phyloP scores from a whole-genome alignment of 2,329 filamentous ascomycete species.

The Talaromyces rugulosus region DNA sequence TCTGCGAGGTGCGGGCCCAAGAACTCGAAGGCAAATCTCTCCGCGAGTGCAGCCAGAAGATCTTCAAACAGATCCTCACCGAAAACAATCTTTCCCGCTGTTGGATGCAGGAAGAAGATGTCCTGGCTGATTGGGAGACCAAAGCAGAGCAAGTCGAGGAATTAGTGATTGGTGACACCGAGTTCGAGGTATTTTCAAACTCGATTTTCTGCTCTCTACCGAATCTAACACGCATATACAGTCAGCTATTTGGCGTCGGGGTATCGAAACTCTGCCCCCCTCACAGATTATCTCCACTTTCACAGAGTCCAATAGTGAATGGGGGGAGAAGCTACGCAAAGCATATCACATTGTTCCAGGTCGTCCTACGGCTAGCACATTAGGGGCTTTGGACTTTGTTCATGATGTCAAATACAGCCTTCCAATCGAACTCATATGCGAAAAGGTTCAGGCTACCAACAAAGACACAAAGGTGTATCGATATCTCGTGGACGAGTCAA shows the following conservation, averaged over 20 bases:
- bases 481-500: constrained; percentile 43
- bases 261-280: constrained; percentile 34
- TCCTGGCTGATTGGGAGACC: constrained; percentile 35
- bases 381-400: constrained; percentile 37
- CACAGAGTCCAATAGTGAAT: constrained; percentile 22
- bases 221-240: constrained; percentile 15
- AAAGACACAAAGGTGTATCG: constrained; percentile 27
- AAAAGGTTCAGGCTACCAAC: constrained; percentile 22
- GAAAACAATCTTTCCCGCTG: constrained; percentile 38
- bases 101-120: constrained; percentile 39
- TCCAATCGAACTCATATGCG: constrained; percentile 26
- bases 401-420: constrained; percentile 28
- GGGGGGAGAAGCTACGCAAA: constrained; percentile 30
- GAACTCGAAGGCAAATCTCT: constrained; percentile 25
- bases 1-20: constrained; percentile 25
- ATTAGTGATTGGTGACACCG: constrained; percentile 41
- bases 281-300: constrained; percentile 33
- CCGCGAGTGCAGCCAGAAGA: constrained; percentile 24
- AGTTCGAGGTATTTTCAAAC: constrained; percentile 34
- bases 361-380: constrained; percentile 37
- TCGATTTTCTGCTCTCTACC: no score
- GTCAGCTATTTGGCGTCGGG: constrained; percentile 45
- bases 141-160: constrained; percentile 29
- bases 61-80: constrained; percentile 31
- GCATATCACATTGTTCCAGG: constrained; percentile 39